Percentiles rank a stretch among this genome's conserved stretches.
Conservation (phyloP, 208 protist species). For the Naegleria lovaniensis region DNA sequence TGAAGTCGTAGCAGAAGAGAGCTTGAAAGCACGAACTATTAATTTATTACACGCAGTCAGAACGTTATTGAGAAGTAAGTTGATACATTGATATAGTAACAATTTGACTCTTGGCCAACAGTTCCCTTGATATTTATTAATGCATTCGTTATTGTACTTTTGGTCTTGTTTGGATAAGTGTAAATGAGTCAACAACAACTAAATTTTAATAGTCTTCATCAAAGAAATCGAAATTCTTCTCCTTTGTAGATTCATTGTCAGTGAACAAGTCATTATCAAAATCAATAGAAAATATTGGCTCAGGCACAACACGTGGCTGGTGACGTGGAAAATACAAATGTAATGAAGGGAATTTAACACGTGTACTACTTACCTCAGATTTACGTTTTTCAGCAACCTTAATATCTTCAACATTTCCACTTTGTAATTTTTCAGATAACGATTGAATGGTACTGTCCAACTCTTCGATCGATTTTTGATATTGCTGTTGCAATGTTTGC, state of each 20-base stretch:
- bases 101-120: not conserved
- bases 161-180: not conserved
- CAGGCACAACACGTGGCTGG: not conserved
- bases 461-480: not conserved
- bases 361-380: too few species aligned
- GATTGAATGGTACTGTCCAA: not conserved
- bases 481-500: not conserved
- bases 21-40: not conserved
- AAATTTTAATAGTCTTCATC: not conserved
- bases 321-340: too few species aligned
- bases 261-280: not conserved
- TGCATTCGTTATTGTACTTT: not conserved
- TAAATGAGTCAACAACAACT: not conserved
- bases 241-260: not conserved
- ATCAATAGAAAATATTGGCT: not conserved
- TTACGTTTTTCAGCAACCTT: not conserved
- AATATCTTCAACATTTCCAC: not conserved
- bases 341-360: too few species aligned
- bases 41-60: slow-evolving; percentile 25
- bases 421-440: not conserved
- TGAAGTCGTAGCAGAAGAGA: not conserved
- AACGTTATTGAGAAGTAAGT: slow-evolving; percentile 18
- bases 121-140: not conserved
- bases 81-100: not conserved
- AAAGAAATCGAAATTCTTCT: not conserved